A percentile compares a stretch with the other conserved stretches of the same genome.
These are phyloP conservation scores for Boletus subparvulus DNA, from an alignment of 768 basidiomycete species.

Conservation along the genomic window DNA sequence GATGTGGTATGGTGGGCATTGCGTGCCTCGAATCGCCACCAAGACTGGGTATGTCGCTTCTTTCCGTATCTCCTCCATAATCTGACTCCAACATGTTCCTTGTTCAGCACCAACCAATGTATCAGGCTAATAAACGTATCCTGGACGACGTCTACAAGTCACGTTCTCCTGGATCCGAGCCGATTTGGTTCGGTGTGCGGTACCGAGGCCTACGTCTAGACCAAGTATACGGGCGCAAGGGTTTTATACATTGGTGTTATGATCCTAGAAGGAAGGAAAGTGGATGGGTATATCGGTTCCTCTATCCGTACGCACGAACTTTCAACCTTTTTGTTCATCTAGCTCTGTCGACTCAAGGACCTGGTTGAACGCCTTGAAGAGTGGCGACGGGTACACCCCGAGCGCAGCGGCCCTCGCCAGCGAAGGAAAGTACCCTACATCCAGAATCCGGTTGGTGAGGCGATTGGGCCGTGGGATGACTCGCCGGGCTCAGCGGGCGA, in stretches of 20 bases:
- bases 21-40: not conserved
- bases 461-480: constrained; percentile 17
- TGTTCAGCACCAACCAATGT: constrained; percentile 15
- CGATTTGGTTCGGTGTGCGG: constrained; percentile 20
- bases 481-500: constrained; percentile 10
- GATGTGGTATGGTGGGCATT: constrained; percentile 16
- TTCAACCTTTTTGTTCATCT: not conserved
- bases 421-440: constrained; percentile 1
- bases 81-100: not conserved
- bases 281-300: constrained; percentile 7
- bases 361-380: constrained; percentile 8
- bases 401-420: constrained; percentile 1
- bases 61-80: not conserved
- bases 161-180: constrained; percentile 25
- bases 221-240: constrained; percentile 2
- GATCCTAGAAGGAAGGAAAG: not conserved
- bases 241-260: constrained; percentile 16
- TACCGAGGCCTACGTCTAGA: constrained; percentile 19
- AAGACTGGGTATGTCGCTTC: constrained; percentile 10
- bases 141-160: constrained; percentile 13
- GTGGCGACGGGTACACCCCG: constrained; percentile 12
- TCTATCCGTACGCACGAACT: not conserved
- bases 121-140: constrained; percentile 11
- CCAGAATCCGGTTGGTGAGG: constrained; percentile 15
- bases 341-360: constrained; percentile 12